These are phyloP conservation scores for Metschnikowia corniflorae DNA, from an alignment of 805 yeast species.

Conservation along the genomic window DNA sequence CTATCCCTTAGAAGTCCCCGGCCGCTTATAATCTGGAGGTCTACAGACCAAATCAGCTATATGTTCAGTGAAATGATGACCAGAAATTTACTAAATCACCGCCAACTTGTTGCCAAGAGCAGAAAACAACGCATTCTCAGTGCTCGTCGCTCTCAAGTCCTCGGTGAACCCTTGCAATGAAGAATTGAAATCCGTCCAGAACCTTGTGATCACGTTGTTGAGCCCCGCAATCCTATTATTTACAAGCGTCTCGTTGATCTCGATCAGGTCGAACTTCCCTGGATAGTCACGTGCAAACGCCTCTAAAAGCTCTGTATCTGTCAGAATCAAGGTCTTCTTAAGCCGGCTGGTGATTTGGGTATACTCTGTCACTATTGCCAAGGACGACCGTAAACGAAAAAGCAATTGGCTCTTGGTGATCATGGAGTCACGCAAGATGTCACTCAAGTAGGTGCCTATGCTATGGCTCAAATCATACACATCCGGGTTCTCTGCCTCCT, in stretches of 20 bases:
- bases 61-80: not conserved
- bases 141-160: constrained; percentile 12
- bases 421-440: constrained; percentile 62
- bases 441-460: constrained; percentile 57
- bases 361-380: constrained; percentile 46
- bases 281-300: constrained; percentile 27
- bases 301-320: constrained; percentile 46
- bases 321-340: constrained; percentile 48
- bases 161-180: constrained; percentile 9
- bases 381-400: constrained; percentile 41
- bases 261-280: constrained; percentile 34
- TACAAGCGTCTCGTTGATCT: constrained; percentile 35
- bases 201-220: constrained; percentile 17
- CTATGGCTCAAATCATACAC: constrained; percentile 33
- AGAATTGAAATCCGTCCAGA: constrained; percentile 16
- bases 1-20: too few species aligned
- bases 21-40: too few species aligned
- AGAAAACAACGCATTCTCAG: constrained; percentile 14
- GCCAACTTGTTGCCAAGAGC: constrained; percentile 13
- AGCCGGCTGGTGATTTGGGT: constrained; percentile 49
- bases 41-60: too few species aligned
- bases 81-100: constrained; percentile 4
- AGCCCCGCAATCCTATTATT: constrained; percentile 11
- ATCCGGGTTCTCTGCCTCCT: constrained; percentile 5
- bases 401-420: constrained; percentile 57